Evolutionary conservation across 805 yeast species (phyloP).

Genomic region (Saturnispora sanitii): DNA sequence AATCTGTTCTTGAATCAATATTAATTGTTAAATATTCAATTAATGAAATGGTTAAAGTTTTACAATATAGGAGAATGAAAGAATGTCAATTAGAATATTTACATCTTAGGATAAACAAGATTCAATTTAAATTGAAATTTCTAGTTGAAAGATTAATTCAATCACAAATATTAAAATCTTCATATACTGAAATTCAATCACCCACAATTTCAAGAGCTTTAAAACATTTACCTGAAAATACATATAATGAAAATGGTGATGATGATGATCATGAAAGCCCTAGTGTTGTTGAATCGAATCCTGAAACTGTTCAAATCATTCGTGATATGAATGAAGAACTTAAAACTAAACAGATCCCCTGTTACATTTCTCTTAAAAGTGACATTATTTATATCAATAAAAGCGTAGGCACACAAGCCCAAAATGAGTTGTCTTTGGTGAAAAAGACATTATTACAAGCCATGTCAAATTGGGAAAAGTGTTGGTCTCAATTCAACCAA

Average conservation of each 20-base stretch:
- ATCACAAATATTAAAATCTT: constrained; percentile 1
- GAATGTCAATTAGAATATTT: constrained; percentile 39
- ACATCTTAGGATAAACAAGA: constrained; percentile 29
- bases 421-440: constrained; percentile 14
- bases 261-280: constrained; percentile 6
- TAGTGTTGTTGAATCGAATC: constrained; percentile 9
- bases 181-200: constrained; percentile 18
- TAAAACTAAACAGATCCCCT: constrained; percentile 37
- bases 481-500: constrained; percentile 18
- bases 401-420: constrained; percentile 33
- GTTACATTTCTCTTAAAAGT: constrained; percentile 32
- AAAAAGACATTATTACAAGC: constrained; percentile 12
- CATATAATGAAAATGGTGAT: constrained; percentile 9
- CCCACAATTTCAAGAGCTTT: constrained; percentile 28
- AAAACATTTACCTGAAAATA: constrained; percentile 17
- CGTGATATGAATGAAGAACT: constrained; percentile 17
- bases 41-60: constrained; percentile 33
- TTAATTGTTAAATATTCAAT: constrained; percentile 39
- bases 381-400: constrained; percentile 37
- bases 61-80: constrained; percentile 42
- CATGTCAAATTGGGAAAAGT: constrained; percentile 21
- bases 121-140: constrained; percentile 27
- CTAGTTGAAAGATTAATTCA: constrained; percentile 18
- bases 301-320: constrained; percentile 13
- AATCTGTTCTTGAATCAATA: constrained; percentile 41